phyloP scores from a whole-genome alignment of 73 alveolate genomes.

The Paramecium sonneborni region DNA sequence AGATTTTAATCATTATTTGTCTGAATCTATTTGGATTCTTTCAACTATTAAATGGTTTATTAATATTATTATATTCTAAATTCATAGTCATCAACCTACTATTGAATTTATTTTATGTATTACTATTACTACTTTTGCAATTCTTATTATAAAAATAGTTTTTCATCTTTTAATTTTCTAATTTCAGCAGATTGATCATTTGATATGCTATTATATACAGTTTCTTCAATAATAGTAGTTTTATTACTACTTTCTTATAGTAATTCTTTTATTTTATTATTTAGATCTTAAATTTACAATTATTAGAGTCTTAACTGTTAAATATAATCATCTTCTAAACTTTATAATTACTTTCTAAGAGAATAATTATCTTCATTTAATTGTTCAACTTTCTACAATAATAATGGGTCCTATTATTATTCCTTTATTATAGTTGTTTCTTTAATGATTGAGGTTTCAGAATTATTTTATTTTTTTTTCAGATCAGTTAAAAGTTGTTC shows the following conservation, averaged over 20 bases:
- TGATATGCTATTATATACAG: neutral
- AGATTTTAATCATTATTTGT: neutral
- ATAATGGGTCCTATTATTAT: neutral
- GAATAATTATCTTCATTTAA: neutral
- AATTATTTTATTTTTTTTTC: neutral
- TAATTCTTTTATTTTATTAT: neutral
- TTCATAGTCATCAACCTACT: neutral
- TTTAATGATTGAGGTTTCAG: neutral
- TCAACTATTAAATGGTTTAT: neutral
- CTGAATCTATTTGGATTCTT: neutral
- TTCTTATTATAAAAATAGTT: neutral
- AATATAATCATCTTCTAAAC: neutral
- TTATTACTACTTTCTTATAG: neutral
- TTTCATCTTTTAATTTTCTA: neutral
- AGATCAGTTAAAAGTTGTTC: neutral
- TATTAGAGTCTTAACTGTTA: neutral
- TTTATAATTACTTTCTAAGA: neutral
- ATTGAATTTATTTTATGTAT: neutral
- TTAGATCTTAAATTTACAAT: neutral
- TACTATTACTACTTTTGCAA: neutral
- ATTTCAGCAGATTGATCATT: neutral
- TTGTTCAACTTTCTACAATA: neutral
- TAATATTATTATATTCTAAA: neutral
- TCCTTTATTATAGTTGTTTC: neutral
- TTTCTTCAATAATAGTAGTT: neutral